Conservation (phyloP, 805 yeast species). For the Barnettozyma siamensis region DNA sequence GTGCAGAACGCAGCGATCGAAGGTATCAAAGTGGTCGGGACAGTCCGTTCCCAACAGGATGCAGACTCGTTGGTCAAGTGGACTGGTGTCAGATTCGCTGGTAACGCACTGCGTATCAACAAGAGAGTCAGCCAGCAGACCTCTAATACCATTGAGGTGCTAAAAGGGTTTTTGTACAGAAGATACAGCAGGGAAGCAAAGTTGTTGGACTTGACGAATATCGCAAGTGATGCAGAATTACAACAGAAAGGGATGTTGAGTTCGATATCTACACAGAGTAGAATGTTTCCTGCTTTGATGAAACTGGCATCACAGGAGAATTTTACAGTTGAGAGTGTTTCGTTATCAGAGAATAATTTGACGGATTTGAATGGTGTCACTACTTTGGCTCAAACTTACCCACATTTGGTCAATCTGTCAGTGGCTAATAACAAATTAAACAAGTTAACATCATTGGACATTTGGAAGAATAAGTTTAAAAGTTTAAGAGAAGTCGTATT, state of each 20-base stretch:
- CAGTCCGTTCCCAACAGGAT: slow-evolving; percentile 47
- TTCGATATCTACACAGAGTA: slow-evolving; percentile 56
- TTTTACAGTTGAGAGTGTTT: slow-evolving; percentile 57
- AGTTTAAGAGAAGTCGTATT: slow-evolving; percentile 72
- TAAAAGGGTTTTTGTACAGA: slow-evolving; percentile 53
- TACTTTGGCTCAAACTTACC: slow-evolving; percentile 68
- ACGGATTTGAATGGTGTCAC: slow-evolving; percentile 54
- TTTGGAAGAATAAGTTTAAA: slow-evolving; percentile 73
- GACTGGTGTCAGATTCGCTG: slow-evolving; percentile 81
- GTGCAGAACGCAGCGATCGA: slow-evolving; percentile 50
- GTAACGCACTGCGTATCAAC: slow-evolving; percentile 50
- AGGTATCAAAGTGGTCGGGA: slow-evolving; percentile 54
- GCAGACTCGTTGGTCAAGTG: slow-evolving; percentile 55
- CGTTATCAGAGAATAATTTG: slow-evolving; percentile 60
- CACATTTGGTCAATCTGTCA: slow-evolving; percentile 71
- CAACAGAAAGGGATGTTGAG: slow-evolving; percentile 59
- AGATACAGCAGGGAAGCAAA: slow-evolving; percentile 62
- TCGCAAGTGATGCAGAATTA: slow-evolving; percentile 60
- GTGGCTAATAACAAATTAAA: slow-evolving; percentile 68
- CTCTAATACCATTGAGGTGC: slow-evolving; percentile 50
- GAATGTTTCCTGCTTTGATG: slow-evolving; percentile 87
- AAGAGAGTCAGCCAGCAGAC: slow-evolving; percentile 26
- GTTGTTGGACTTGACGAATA: slow-evolving; percentile 62
- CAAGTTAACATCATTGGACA: slow-evolving; percentile 54
- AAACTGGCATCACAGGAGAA: slow-evolving; percentile 61